A percentile compares a stretch with the other conserved stretches of the same genome.
Conservation (phyloP, 257 asterid species). For the Solanum ossicruentum region DNA sequence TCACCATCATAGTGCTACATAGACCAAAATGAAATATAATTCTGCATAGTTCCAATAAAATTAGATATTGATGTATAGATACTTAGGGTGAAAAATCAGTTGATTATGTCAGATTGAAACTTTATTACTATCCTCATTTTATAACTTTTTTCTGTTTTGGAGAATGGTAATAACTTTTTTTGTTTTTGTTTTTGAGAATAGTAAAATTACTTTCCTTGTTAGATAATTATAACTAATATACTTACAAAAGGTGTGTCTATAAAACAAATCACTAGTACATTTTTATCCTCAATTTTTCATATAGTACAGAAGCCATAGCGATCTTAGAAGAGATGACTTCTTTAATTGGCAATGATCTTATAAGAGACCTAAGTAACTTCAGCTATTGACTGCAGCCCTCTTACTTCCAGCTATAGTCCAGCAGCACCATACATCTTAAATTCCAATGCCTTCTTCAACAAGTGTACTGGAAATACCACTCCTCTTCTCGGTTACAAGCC, state of each 20-base stretch:
- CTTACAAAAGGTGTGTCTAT: not conserved
- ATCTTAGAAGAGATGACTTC: not conserved
- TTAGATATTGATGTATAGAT: not conserved
- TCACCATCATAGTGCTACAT: conserved; percentile 93
- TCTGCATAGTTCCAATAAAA: not conserved
- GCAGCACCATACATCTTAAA: not conserved
- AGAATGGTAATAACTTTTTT: not conserved
- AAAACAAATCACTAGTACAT: not conserved
- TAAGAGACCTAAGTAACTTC: not conserved
- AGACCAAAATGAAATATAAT: not conserved
- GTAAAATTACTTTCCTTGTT: not conserved
- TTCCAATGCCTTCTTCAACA: not conserved
- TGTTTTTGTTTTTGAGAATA: not conserved
- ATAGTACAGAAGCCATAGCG: not conserved
- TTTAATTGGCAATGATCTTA: not conserved
- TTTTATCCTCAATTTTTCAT: not conserved
- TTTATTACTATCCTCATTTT: not conserved
- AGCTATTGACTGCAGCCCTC: not conserved
- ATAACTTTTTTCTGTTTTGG: not conserved
- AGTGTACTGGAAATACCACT: not conserved
- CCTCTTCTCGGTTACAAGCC: not conserved
- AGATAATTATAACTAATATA: not conserved
- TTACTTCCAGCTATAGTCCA: not conserved
- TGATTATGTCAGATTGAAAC: not conserved
- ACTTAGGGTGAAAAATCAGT: not conserved